Evolutionary conservation across 768 basidiomycete genomes (phyloP).

Genomic region (Guyanaporus albipodus): DNA sequence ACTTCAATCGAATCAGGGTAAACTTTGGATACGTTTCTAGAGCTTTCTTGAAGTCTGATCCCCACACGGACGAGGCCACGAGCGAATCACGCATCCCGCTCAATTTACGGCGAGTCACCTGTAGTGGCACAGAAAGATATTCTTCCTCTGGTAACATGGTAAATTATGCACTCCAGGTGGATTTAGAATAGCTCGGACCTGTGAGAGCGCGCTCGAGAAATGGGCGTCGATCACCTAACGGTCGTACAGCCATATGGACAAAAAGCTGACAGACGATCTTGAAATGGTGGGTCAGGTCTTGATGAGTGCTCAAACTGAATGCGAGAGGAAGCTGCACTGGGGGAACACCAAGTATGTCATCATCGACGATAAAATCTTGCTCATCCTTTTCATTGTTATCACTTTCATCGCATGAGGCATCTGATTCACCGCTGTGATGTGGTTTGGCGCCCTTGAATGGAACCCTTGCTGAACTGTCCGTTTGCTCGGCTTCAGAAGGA

Average conservation of each 20-base stretch:
- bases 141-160: slow-evolving; percentile 43
- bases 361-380: slow-evolving; percentile 58
- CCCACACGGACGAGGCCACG: slow-evolving; percentile 85
- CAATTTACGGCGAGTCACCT: slow-evolving; percentile 64
- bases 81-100: slow-evolving; percentile 67
- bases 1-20: slow-evolving; percentile 47
- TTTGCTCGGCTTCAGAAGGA: slow-evolving; percentile 32
- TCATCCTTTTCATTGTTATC: slow-evolving; percentile 22
- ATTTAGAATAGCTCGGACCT: slow-evolving; percentile 34
- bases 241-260: slow-evolving; percentile 71
- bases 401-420: slow-evolving; percentile 34
- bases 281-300: slow-evolving; percentile 76
- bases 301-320: slow-evolving; percentile 78
- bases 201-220: slow-evolving; percentile 53
- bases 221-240: slow-evolving; percentile 43
- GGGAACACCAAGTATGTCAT: slow-evolving; percentile 42
- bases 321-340: slow-evolving; percentile 57
- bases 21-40: slow-evolving; percentile 69
- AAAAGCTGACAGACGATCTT: slow-evolving; percentile 87
- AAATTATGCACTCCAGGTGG: neutral
- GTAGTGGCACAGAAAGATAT: slow-evolving; percentile 72
- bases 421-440: slow-evolving; percentile 34
- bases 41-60: slow-evolving; percentile 57
- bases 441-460: slow-evolving; percentile 49
- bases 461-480: slow-evolving; percentile 20